These are phyloP conservation scores for Hortiboletus flavorubellus DNA, from an alignment of 768 basidiomycete genomes.

Conservation along the genomic window DNA sequence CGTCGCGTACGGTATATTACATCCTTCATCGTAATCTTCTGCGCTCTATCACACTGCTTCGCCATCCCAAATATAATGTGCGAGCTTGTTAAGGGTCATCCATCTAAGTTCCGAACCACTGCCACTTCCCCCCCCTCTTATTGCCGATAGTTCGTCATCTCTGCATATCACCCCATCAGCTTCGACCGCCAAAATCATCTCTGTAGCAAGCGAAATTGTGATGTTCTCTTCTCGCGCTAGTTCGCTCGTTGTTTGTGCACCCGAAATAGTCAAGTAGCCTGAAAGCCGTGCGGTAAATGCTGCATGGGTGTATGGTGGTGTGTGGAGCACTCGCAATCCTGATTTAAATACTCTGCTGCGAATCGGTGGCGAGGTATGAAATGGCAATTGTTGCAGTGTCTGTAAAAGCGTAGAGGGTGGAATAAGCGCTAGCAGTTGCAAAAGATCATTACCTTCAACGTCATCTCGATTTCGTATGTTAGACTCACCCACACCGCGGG, in stretches of 20 bases:
- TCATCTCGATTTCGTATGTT: not conserved
- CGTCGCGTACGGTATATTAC: slow-evolving; percentile 4
- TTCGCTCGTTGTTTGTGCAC: slow-evolving; percentile 59
- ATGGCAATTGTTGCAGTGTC: slow-evolving; percentile 63
- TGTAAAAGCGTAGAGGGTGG: slow-evolving; percentile 85
- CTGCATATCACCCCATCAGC: slow-evolving; percentile 65
- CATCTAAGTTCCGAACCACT: slow-evolving; percentile 63
- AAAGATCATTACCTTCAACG: not conserved
- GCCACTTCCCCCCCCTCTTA: slow-evolving; percentile 41
- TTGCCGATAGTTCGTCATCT: slow-evolving; percentile 54
- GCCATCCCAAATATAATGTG: slow-evolving; percentile 74
- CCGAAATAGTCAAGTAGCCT: slow-evolving; percentile 47
- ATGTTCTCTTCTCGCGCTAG: slow-evolving; percentile 71
- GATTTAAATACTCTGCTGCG: slow-evolving; percentile 64
- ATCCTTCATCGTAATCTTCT: slow-evolving; percentile 7
- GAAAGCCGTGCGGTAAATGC: slow-evolving; percentile 70
- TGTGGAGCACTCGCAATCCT: slow-evolving; percentile 79
- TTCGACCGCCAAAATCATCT: slow-evolving; percentile 79
- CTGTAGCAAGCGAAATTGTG: slow-evolving; percentile 67
- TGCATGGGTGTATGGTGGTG: slow-evolving; percentile 65
- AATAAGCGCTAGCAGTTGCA: slow-evolving; percentile 63
- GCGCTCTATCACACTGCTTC: slow-evolving; percentile 28
- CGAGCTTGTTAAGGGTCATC: slow-evolving; percentile 61
- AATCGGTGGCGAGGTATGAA: slow-evolving; percentile 66
- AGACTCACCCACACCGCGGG: slow-evolving; percentile 75